phyloP scores from a whole-genome alignment of 306 rosid species.

The Ochetophila trinervis region DNA sequence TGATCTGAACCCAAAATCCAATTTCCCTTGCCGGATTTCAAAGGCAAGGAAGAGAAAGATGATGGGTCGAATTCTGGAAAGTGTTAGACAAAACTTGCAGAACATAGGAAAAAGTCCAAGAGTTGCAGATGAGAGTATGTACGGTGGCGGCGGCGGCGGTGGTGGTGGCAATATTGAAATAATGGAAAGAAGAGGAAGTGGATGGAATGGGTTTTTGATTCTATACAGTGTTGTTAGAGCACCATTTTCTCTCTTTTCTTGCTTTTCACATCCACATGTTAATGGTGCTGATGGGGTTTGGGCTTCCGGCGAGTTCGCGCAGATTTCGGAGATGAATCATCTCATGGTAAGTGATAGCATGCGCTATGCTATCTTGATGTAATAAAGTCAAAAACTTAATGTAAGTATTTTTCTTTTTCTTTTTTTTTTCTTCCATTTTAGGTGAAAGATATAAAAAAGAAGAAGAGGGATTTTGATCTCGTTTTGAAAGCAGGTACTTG shows the following conservation, averaged over 20 bases:
- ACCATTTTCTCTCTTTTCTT: conserved; percentile 65
- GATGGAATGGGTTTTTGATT: conserved; percentile 50
- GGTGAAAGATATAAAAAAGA: neutral
- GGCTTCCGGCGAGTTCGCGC: conserved; percentile 58
- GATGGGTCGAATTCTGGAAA: conserved; percentile 37
- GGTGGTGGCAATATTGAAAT: no score
- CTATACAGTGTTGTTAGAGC: conserved; percentile 50
- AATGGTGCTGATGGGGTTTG: conserved; percentile 67
- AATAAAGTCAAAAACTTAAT: conserved; percentile 29
- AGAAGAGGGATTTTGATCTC: neutral
- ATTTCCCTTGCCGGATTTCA: neutral
- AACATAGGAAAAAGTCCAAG: conserved; percentile 60
- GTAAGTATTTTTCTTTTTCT: neutral
- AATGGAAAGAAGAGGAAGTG: conserved; percentile 31
- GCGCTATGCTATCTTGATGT: conserved; percentile 98
- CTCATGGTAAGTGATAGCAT: conserved; percentile 93
- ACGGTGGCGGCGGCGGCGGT: conserved; percentile 18
- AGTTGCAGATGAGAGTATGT: conserved; percentile 92
- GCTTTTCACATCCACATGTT: conserved; percentile 62
- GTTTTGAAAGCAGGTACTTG: no score
- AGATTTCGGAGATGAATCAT: conserved; percentile 76
- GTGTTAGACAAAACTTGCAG: conserved; percentile 47
- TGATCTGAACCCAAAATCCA: neutral
- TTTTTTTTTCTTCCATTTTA: neutral
- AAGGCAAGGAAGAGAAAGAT: neutral